These are phyloP conservation scores for Fusarium siculi DNA, from an alignment of 2,329 filamentous ascomycete species.

Conservation along the genomic window DNA sequence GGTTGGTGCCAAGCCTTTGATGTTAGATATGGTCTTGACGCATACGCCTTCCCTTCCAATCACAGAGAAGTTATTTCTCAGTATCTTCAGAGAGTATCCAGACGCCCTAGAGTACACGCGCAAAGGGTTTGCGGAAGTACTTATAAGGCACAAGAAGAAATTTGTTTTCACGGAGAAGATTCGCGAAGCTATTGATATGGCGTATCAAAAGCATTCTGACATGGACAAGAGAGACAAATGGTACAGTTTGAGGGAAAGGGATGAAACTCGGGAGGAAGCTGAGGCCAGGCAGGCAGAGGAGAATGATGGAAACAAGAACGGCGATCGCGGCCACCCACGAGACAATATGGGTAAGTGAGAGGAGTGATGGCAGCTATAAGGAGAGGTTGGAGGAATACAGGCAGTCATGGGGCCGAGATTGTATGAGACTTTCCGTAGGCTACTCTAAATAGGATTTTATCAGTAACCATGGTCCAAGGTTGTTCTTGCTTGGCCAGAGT, in stretches of 20 bases:
- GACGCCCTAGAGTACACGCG: background rate
- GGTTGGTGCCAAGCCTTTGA: background rate
- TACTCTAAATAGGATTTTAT: accelerated
- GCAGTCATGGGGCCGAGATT: background rate
- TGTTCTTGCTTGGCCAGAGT: background rate
- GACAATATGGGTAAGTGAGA: background rate
- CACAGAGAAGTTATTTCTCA: background rate
- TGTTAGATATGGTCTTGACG: background rate
- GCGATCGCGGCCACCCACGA: accelerated
- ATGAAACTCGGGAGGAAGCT: background rate
- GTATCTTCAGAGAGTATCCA: background rate
- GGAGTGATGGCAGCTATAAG: background rate
- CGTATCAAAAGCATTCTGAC: background rate
- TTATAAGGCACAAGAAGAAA: background rate
- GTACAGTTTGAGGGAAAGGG: background rate
- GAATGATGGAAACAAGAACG: background rate
- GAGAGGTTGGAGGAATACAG: accelerated
- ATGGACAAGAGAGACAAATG: background rate
- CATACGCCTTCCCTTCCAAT: background rate
- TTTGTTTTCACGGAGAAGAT: background rate
- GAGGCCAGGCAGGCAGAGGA: background rate
- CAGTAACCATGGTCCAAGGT: too few species aligned
- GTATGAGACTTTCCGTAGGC: background rate
- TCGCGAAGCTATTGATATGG: background rate
- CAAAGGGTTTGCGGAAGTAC: background rate